Evolutionary conservation across 768 basidiomycete genomes (phyloP), one percentile per base, ranked within the genome.

Genomic region (Rhodotorula diobovata): DNA sequence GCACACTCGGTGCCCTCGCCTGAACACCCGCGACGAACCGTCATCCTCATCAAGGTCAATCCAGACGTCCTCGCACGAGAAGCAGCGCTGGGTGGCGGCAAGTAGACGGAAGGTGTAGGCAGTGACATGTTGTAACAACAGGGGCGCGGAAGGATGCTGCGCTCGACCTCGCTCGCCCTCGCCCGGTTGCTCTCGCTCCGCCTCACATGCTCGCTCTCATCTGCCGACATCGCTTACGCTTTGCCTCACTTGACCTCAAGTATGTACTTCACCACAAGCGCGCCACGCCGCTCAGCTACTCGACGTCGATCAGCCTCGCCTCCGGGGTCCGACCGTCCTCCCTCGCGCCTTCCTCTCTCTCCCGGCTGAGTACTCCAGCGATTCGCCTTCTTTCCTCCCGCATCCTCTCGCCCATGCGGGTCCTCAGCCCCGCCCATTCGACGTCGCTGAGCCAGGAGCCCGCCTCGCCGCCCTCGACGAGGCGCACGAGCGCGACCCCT

Each of bases 11-110:
- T 96, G 1, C 90, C 93, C 10, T 91, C 86, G 1, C 83, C 88
- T 18, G 87, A 89, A 68, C 86, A 84, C 77, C 91, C 94, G 7
- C 86, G 87, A 61, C 86, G 93, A 63, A 96, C 89, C 10, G 95
- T 94, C n/a, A 93, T 99, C 67, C 86, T 99, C 63, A 95, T 99
- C 82, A 98, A 98, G 82, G 83, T 98, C 70, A 93, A 97, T 81
- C 88, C 88, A 78, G 88, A 88, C 67, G 95, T 97, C 59, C 83
- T 99, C 78, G 93, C 95, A 76, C 86, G 96, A 56, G 96, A 99
- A 82, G 90, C 92, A 79, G 84, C 90, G n/a, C 80, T 93, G n/a
- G 57, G 39, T 41, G 39, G 57, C 21, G 74, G 62, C 34, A 93
- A 91, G 83, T 88, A 83, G 82, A 67, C 35, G 30, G 1, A 2